These are phyloP conservation scores for Mycena floridula DNA, from an alignment of 768 basidiomycete species.

Conservation along the genomic window DNA sequence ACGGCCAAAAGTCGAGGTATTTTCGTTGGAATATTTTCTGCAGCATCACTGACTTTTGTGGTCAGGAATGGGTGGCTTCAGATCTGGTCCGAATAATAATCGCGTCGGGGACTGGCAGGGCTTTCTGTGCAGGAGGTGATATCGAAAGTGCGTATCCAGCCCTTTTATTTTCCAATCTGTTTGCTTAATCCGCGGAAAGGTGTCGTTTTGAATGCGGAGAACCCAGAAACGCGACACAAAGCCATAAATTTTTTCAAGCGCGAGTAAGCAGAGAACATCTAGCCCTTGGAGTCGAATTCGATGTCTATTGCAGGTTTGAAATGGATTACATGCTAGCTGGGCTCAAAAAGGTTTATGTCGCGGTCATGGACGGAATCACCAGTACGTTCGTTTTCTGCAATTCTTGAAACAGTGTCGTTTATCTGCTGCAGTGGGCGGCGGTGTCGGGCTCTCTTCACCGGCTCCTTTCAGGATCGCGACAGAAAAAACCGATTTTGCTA, in stretches of 20 bases:
- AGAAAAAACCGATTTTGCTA: constrained; percentile 85
- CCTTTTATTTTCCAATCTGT: neutral
- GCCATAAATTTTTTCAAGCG: constrained; percentile 88
- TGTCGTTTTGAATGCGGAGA: constrained; percentile 46
- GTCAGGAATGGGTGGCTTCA: constrained; percentile 70
- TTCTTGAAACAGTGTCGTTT: too few relatives aligned
- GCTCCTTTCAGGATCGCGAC: constrained; percentile 92
- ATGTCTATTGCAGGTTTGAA: constrained; percentile 57
- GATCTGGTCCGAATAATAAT: constrained; percentile 69
- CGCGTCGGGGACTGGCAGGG: constrained; percentile 63
- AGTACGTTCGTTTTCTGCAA: too few relatives aligned
- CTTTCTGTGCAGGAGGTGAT: constrained; percentile 95
- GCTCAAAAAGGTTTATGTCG: constrained; percentile 83
- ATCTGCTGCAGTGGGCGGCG: constrained; percentile 94
- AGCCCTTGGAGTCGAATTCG: too few relatives aligned
- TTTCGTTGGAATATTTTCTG: neutral
- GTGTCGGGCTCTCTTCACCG: constrained; percentile 78
- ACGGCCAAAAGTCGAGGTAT: constrained; percentile 69
- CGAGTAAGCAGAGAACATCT: constrained; percentile 64
- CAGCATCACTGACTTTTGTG: neutral
- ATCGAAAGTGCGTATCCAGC: constrained; percentile 64
- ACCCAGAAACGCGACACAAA: constrained; percentile 44
- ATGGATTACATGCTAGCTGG: constrained; percentile 67
- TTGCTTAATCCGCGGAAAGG: constrained; percentile 28
- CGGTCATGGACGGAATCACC: constrained; percentile 85